Evolutionary conservation across 257 asterid species (phyloP).

Genomic region (Solanum dulcamara): DNA sequence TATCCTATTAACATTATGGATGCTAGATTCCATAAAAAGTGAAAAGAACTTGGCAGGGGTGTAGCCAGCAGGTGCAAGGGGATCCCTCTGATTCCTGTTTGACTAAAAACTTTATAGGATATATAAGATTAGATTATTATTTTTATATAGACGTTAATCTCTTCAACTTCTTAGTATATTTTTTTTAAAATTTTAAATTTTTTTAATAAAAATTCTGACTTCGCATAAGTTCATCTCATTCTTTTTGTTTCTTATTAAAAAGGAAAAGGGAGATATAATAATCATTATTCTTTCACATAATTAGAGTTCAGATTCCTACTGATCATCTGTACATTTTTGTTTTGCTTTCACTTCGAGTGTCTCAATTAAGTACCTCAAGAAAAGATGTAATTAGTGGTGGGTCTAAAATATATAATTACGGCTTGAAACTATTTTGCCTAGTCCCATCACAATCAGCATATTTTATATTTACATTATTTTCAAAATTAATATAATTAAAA

Average conservation of each 20-base stretch:
- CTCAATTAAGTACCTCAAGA: neutral
- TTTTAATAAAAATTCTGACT: neutral
- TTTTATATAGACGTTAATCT: too few relatives aligned
- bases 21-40: neutral
- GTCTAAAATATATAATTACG: neutral
- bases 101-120: neutral
- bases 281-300: neutral
- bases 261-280: neutral
- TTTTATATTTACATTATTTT: neutral
- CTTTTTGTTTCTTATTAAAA: neutral
- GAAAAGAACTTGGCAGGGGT: neutral
- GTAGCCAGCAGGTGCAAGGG: neutral
- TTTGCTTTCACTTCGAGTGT: neutral
- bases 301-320: neutral
- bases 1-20: neutral
- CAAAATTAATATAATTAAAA: neutral
- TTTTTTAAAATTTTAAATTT: fast-evolving
- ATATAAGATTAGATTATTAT: too few relatives aligned
- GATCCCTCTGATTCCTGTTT: neutral
- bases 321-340: neutral
- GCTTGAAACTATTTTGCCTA: neutral
- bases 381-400: neutral
- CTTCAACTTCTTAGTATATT: too few relatives aligned
- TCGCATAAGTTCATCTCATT: neutral
- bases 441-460: neutral